Evolutionary conservation across 495 filamentous ascomycete genomes (phyloP).

Genomic region (Xylona heveae): DNA sequence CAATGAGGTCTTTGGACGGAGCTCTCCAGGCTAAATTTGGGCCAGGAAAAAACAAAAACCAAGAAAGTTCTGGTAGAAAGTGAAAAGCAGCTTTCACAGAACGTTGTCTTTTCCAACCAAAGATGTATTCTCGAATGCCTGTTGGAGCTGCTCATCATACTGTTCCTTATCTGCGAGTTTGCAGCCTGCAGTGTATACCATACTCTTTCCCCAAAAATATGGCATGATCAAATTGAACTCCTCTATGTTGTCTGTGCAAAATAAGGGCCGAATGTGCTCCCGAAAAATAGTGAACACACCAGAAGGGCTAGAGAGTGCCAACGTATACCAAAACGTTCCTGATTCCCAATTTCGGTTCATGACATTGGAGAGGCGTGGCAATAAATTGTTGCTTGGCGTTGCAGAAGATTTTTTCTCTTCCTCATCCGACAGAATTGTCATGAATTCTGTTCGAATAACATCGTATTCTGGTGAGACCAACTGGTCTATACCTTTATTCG

Average conservation of each 20-base stretch:
- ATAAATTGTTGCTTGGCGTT: not conserved
- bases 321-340: constrained; percentile 11
- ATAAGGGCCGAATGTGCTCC: constrained; percentile 8
- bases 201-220: constrained; percentile 8
- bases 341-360: constrained; percentile 9
- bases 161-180: constrained; percentile 9
- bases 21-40: too few species aligned
- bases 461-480: constrained; percentile 4
- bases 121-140: constrained; percentile 8
- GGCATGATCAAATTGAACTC: constrained; percentile 11
- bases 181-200: constrained; percentile 5
- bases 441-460: constrained; percentile 5
- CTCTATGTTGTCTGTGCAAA: constrained; percentile 7
- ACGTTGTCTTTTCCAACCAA: too few species aligned
- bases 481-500: constrained; percentile 4
- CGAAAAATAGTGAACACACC: constrained; percentile 10
- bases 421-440: constrained; percentile 3
- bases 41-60: too few species aligned
- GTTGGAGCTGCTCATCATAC: constrained; percentile 9
- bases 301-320: constrained; percentile 11
- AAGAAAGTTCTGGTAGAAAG: too few species aligned
- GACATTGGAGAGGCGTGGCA: constrained; percentile 5
- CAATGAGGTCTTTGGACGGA: too few species aligned
- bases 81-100: too few species aligned
- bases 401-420: not conserved